Conservation (phyloP, 768 basidiomycete genomes). For the Podaxis mareebaensis region DNA sequence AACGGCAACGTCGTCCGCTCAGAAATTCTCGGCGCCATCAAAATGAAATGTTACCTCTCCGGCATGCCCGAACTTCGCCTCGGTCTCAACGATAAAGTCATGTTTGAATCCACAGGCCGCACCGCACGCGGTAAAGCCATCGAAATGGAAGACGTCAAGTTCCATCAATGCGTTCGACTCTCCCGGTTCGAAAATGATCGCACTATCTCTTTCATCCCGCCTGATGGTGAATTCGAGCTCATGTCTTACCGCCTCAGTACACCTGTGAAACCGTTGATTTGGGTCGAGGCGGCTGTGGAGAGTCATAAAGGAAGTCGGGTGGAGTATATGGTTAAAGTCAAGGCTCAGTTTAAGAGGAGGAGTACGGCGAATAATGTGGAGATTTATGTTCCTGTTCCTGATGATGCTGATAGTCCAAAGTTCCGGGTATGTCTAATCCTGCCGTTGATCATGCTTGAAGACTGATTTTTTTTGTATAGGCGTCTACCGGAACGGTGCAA, state of each 20-base stretch:
- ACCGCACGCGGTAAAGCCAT: slow-evolving; percentile 96
- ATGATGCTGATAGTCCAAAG: slow-evolving; percentile 97
- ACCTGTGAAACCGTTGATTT: slow-evolving; percentile 94
- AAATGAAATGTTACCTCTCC: slow-evolving; percentile 99
- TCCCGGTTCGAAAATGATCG: slow-evolving; percentile 98
- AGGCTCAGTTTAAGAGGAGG: slow-evolving; percentile 93
- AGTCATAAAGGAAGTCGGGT: slow-evolving; percentile 91
- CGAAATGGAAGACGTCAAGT: slow-evolving; percentile 99
- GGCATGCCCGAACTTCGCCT: slow-evolving; percentile 99
- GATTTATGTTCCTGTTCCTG: slow-evolving; percentile 98
- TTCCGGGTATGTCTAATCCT: slow-evolving; percentile 68
- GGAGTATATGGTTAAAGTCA: slow-evolving; percentile 94
- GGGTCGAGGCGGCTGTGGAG: slow-evolving; percentile 97
- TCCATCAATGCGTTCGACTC: slow-evolving; percentile 98
- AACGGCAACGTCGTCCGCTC: slow-evolving; percentile 96
- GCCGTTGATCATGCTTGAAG: not conserved
- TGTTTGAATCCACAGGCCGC: slow-evolving; percentile 97
- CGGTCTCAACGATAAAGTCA: slow-evolving; percentile 98
- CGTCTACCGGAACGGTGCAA: slow-evolving; percentile 92
- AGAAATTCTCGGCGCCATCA: slow-evolving; percentile 97
- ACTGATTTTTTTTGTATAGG: slow-evolving; percentile 34
- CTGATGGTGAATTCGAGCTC: slow-evolving; percentile 95
- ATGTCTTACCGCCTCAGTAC: slow-evolving; percentile 98
- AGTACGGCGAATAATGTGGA: slow-evolving; percentile 86
- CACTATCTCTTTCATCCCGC: slow-evolving; percentile 98